Evolutionary conservation across 2,329 filamentous ascomycete genomes (phyloP).

Genomic region (Penicillium sp.): DNA sequence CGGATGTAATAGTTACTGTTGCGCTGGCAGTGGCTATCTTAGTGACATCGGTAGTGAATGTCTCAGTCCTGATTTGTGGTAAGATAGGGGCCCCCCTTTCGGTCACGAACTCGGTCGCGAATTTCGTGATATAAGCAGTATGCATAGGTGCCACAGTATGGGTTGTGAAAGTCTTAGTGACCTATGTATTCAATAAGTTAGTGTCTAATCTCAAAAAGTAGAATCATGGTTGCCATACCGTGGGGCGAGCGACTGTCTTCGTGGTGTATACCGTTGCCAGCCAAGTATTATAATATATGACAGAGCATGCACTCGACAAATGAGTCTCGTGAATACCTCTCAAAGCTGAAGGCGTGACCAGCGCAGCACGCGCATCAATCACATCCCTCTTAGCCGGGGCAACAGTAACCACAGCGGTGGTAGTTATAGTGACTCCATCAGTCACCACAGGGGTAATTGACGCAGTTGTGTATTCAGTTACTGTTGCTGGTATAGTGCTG

Average conservation of each 20-base stretch:
- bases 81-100: not conserved
- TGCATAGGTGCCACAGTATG: not conserved
- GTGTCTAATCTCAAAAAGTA: not conserved
- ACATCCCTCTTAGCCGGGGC: not conserved
- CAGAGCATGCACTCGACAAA: slow-evolving; percentile 1
- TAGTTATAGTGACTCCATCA: not conserved
- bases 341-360: not conserved
- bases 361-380: not conserved
- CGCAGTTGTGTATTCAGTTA: not conserved
- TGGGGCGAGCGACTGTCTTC: not conserved
- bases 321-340: not conserved
- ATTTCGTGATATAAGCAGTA: not conserved
- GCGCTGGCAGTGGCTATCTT: no score
- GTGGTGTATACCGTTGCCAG: not conserved
- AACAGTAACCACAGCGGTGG: not conserved
- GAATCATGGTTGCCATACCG: not conserved
- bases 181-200: not conserved
- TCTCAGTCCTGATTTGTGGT: not conserved
- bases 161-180: not conserved
- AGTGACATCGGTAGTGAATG: not conserved
- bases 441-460: not conserved
- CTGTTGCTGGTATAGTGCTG: not conserved
- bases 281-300: slow-evolving; percentile 1
- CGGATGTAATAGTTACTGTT: not conserved
- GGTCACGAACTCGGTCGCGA: not conserved